A percentile compares a stretch with the other conserved stretches of the same genome.
phyloP scores from a whole-genome alignment of 495 filamentous ascomycete species.

The Talaromyces adpressus region DNA sequence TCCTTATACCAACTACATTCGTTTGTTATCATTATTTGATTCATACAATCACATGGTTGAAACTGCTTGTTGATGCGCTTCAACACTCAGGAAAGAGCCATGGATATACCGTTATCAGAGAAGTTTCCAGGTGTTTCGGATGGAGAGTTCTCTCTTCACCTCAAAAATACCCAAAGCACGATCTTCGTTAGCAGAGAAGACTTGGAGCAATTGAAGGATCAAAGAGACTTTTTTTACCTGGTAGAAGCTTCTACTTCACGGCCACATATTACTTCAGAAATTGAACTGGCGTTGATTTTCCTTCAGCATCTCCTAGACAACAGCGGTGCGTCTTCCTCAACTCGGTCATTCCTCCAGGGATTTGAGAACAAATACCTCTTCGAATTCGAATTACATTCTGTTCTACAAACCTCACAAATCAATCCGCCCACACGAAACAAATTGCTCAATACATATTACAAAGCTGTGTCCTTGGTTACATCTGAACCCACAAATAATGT shows the following conservation, averaged over 20 bases:
- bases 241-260: not conserved
- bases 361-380: conserved; percentile 91
- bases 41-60: not conserved
- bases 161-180: not conserved
- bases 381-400: conserved; percentile 89
- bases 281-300: not conserved
- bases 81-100: not conserved
- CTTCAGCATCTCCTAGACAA: not conserved
- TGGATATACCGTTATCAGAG: not conserved
- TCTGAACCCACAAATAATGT: not conserved
- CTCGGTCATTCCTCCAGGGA: conserved; percentile 60
- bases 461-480: not conserved
- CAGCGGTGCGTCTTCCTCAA: not conserved
- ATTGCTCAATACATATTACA: conserved; percentile 79
- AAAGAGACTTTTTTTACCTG: not conserved
- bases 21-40: not conserved
- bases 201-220: not conserved
- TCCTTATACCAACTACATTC: not conserved
- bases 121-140: not conserved
- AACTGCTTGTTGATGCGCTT: not conserved
- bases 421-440: conserved; percentile 81
- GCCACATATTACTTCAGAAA: not conserved
- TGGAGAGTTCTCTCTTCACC: not conserved
- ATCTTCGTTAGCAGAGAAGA: not conserved
- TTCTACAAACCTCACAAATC: conserved; percentile 75